Evolutionary conservation across 2,329 filamentous ascomycete genomes (phyloP), one percentile per base, ranked within the genome.

Genomic region (Claviceps monticola): DNA sequence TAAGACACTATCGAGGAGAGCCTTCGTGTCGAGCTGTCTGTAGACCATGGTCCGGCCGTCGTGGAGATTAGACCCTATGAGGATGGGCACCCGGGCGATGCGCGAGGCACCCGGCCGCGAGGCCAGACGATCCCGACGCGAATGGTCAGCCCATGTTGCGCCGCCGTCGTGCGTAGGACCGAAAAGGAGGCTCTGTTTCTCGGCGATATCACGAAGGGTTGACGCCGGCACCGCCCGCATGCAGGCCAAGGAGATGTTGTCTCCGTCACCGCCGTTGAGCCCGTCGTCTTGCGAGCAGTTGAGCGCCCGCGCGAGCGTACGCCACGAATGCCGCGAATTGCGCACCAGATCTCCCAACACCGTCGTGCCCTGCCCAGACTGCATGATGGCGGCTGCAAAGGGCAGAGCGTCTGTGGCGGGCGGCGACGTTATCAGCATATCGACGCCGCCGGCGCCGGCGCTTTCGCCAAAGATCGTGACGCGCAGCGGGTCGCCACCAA

Each of bases 401-500:
- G 63, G 63, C 1, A 63, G 36, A 2, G 62, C 62, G 0, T 57
- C 43, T 0, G 62, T 14, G 19, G 42, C 11, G 11, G 21, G 61
- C 0, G 64, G 64, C 11, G 23, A 23, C 38, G 41, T 50, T 3
- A 50, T 8, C 11, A 50, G 48, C 4, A 29, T 16, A 8, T 50
- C 48, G 13, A 50, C 42, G 34, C 42, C 26, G 13, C 26, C 49
- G 2, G 42, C 41, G n/a, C 49, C 49, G 2, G 49, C 49, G 29
- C 42, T 46, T n/a, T 52, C 39, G 2, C 50, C 50, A 17, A 48
- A 48, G 16, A 52, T 75, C 0, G 80, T 83, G 7, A 84, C 78
- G 54, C 76, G 78, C 2, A 68, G 64, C 0, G 80, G 76, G 57
- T 85, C 80, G 2, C 83, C 83, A 2, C 82, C 83, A 60, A 86